phyloP scores from a whole-genome alignment of 352 stramenopile genomes.

The Phytophthora brassicae region DNA sequence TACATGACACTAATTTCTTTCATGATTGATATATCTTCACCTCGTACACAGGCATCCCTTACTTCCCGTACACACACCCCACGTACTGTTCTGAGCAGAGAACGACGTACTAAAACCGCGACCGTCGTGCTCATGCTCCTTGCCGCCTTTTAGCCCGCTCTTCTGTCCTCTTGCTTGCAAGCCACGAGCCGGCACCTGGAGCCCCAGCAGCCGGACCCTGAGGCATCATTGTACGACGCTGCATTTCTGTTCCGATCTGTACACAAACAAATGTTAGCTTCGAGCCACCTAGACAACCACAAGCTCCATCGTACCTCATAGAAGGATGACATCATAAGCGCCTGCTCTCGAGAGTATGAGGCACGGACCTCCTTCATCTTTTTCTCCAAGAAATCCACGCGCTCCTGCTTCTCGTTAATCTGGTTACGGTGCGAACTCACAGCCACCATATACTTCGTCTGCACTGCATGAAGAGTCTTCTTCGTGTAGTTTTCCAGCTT shows the following conservation, averaged over 20 bases:
- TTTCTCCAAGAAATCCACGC: constrained; percentile 84
- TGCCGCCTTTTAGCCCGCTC: constrained; percentile 81
- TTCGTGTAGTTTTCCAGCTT: constrained; percentile 92
- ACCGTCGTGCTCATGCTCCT: constrained; percentile 37
- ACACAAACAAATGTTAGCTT: constrained; percentile 6
- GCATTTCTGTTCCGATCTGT: constrained; percentile 88
- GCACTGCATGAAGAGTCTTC: constrained; percentile 89
- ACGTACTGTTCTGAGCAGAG: constrained; percentile 10
- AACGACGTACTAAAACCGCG: constrained; percentile 3
- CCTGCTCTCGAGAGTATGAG: constrained; percentile 83
- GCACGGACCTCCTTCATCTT: constrained; percentile 82
- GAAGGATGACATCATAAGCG: constrained; percentile 89
- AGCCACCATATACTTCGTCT: constrained; percentile 91
- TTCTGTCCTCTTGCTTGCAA: constrained; percentile 83
- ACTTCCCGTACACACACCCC: not conserved
- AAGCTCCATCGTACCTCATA: constrained; percentile 64
- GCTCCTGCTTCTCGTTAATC: constrained; percentile 85
- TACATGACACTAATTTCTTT: constrained; percentile 29
- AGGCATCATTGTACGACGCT: constrained; percentile 86
- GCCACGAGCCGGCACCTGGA: constrained; percentile 66
- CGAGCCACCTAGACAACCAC: not conserved
- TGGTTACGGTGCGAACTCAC: constrained; percentile 89
- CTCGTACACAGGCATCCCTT: constrained; percentile 5
- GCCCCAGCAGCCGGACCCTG: constrained; percentile 49
- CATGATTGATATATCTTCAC: constrained; percentile 28